phyloP scores from a whole-genome alignment of 768 basidiomycete species.

The Fomitopsis pulvina region DNA sequence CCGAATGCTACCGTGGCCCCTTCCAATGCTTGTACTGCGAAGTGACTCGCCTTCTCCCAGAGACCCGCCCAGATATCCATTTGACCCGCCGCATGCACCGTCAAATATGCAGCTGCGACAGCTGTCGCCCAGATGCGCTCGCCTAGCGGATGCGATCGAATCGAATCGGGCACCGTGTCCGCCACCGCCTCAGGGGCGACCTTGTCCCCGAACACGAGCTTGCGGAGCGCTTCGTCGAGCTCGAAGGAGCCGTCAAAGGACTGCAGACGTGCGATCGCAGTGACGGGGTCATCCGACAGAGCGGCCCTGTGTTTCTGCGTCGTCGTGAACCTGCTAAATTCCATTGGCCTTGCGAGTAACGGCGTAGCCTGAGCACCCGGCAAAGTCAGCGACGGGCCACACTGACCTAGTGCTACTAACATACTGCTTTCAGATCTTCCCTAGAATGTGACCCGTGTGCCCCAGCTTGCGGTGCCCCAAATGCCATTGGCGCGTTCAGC shows the following conservation, averaged over 20 bases:
- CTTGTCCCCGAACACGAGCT: slow-evolving; percentile 23
- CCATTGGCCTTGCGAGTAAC: not conserved
- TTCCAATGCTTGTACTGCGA: slow-evolving; percentile 2
- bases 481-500: no score
- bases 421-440: no score
- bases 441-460: no score
- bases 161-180: not conserved
- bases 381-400: no score
- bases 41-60: slow-evolving; percentile 35
- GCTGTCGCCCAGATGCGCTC: slow-evolving; percentile 41
- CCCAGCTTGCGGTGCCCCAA: no score
- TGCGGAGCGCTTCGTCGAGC: slow-evolving; percentile 22
- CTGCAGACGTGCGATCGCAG: slow-evolving; percentile 1
- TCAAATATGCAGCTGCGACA: slow-evolving; percentile 41
- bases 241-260: slow-evolving; percentile 44
- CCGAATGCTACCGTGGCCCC: not conserved
- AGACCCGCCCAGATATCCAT: slow-evolving; percentile 37
- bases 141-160: slow-evolving; percentile 23
- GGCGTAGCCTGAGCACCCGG: not conserved
- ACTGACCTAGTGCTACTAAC: no score
- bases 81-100: slow-evolving; percentile 28
- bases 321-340: not conserved
- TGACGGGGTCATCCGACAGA: slow-evolving; percentile 5
- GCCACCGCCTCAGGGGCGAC: not conserved
- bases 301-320: not conserved